Evolutionary conservation across 768 basidiomycete genomes (phyloP), one percentile per base, ranked within the genome.

Genomic region (Glaciozyma antarctica): DNA sequence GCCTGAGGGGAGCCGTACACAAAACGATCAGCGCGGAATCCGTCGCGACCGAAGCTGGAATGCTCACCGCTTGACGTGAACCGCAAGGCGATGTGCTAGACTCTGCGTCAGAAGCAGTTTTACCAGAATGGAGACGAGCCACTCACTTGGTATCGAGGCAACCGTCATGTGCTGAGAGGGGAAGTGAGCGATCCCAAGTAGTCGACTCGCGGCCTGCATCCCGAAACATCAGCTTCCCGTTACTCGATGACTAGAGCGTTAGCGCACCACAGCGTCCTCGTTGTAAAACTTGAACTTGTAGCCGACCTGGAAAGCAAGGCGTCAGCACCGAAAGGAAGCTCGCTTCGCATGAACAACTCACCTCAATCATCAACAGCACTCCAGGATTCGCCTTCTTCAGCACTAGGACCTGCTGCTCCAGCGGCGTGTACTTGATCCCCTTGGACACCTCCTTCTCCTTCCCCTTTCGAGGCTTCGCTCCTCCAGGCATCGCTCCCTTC

Each of bases 251-350:
- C 48, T 43, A 65, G 75, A 47, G 58, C 85, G 88, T 79, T 84
- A 83, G 5, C 24, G 9, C 24, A 52, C n/a, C 4, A 16, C n/a
- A 1, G 90, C 90, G 72, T 92, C 90, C 26, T 90, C 85, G 57
- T 84, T 86, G 71, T 85, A 91, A 75, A 93, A 91, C 60, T 80
- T 74, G 66, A 67, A 73, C 61, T 86, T 91, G 76, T 92, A 92
- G 7, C 90, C 90, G 34, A 86, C 68, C 64, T 68, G 63, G 21
- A 16, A 2, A 3, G 3, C 2, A 4, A 15, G 13, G 21, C 13
- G n/a, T 41, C 12, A 41, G 3, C 24, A 24, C 30, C 30, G 4
- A 12, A 47, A 52, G 22, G 2, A 24, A 38, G 26, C 32, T 22
- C 43, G 4, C 22, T 26, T 51, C 32, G 34, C n/a, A 21, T 17